A percentile compares a stretch with the other conserved stretches of the same genome.
Conservation (phyloP, 1,139 yeast species). For the Meyerozyma sp. region DNA sequence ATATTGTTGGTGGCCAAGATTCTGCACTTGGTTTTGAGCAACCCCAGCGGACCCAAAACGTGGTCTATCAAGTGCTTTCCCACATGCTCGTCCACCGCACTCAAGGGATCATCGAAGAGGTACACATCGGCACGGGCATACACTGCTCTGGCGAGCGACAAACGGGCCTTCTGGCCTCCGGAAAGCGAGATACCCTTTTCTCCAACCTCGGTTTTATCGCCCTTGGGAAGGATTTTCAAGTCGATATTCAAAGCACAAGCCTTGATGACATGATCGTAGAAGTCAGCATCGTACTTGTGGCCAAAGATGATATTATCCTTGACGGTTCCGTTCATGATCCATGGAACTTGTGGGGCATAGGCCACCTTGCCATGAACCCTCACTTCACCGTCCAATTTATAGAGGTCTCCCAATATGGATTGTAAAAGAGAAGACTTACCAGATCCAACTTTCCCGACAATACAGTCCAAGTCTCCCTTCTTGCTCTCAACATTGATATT, state of each 20-base stretch:
- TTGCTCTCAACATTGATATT: slow-evolving; percentile 63
- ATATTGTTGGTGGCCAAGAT: slow-evolving; percentile 87
- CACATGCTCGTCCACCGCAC: slow-evolving; percentile 92
- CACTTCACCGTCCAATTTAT: slow-evolving; percentile 73
- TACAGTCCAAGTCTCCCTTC: slow-evolving; percentile 80
- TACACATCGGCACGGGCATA: slow-evolving; percentile 92
- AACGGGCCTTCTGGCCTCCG: slow-evolving; percentile 96
- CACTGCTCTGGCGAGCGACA: slow-evolving; percentile 91
- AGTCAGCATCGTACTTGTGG: slow-evolving; percentile 72
- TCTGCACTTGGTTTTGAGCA: slow-evolving; percentile 70
- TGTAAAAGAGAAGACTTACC: slow-evolving; percentile 90
- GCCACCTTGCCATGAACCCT: slow-evolving; percentile 76
- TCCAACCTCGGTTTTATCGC: slow-evolving; percentile 89
- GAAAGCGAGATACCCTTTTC: slow-evolving; percentile 95
- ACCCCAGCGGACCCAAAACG: slow-evolving; percentile 77
- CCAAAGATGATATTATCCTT: slow-evolving; percentile 90
- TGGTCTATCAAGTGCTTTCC: slow-evolving; percentile 77
- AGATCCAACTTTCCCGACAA: slow-evolving; percentile 89
- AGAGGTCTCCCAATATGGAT: slow-evolving; percentile 79
- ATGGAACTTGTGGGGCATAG: slow-evolving; percentile 84
- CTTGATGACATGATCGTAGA: slow-evolving; percentile 70
- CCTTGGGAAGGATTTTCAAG: slow-evolving; percentile 73
- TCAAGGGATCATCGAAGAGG: slow-evolving; percentile 81
- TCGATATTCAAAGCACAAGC: slow-evolving; percentile 87
- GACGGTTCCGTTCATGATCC: slow-evolving; percentile 95